These are phyloP conservation scores for Chlorella ohadii DNA, from an alignment of 139 green algal genomes.

Conservation along the genomic window DNA sequence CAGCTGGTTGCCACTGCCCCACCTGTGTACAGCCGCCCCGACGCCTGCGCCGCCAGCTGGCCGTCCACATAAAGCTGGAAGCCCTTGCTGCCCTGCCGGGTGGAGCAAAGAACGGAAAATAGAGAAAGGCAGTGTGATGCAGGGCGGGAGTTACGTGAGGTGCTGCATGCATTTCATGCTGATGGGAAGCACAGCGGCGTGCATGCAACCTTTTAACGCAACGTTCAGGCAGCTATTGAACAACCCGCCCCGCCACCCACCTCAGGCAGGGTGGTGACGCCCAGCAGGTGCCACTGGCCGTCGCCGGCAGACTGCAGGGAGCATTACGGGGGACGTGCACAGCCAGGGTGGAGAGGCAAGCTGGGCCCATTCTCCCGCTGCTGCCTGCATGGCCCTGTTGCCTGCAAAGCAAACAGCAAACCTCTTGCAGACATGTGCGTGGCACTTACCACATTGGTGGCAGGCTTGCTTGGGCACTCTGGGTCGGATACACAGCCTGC, in stretches of 20 bases:
- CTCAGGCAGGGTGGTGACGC: conserved; percentile 50
- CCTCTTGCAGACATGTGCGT: too few species aligned
- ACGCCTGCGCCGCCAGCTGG: neutral
- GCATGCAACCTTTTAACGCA: too few species aligned
- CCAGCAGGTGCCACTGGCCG: conserved; percentile 68
- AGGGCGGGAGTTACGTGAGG: too few species aligned
- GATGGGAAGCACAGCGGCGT: too few species aligned
- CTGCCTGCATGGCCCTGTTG: too few species aligned
- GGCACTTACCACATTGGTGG: neutral
- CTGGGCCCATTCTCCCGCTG: too few species aligned
- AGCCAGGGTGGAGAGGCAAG: neutral
- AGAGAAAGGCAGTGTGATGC: too few species aligned
- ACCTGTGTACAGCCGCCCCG: conserved; percentile 11
- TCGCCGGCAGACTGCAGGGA: conserved; percentile 20
- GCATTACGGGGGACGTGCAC: neutral
- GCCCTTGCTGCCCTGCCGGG: conserved; percentile 35
- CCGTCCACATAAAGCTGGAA: conserved; percentile 67
- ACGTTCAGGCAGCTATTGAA: too few species aligned
- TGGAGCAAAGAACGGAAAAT: too few species aligned
- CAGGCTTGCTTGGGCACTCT: neutral
- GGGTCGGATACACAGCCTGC: conserved; percentile 15
- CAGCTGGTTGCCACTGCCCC: neutral
- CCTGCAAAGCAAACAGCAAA: too few species aligned
- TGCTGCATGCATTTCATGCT: too few species aligned
- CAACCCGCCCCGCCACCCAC: too few species aligned